These are phyloP conservation scores for Fusarium caatingaense DNA, from an alignment of 2,329 filamentous ascomycete genomes.

Conservation along the genomic window DNA sequence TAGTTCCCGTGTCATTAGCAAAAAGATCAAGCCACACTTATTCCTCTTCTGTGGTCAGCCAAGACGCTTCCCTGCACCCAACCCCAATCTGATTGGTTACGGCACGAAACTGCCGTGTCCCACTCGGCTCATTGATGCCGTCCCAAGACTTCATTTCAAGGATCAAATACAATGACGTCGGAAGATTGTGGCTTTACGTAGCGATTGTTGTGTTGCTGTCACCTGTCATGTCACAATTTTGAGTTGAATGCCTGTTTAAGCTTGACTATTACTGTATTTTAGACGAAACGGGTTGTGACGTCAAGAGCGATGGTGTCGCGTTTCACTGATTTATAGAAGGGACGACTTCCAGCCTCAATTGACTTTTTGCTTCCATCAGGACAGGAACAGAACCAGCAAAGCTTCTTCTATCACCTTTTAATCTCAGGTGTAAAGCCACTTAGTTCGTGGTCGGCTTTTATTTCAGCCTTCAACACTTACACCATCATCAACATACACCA, in stretches of 20 bases:
- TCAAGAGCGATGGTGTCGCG: conserved; percentile 10
- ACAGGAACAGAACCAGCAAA: conserved; percentile 13
- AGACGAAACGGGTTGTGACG: conserved; percentile 19
- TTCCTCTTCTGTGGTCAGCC: conserved; percentile 12
- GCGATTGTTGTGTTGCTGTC: not conserved
- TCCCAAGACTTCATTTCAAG: conserved; percentile 11
- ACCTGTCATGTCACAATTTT: not conserved
- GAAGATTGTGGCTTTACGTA: conserved; percentile 24
- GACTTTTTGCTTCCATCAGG: not conserved
- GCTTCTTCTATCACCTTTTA: not conserved
- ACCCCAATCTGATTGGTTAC: conserved; percentile 21
- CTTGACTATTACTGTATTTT: not conserved
- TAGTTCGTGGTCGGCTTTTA: not conserved
- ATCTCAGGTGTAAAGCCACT: not conserved
- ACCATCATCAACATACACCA: not conserved
- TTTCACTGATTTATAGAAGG: conserved; percentile 28
- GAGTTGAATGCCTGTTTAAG: not conserved
- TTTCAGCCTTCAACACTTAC: not conserved
- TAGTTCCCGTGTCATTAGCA: conserved; percentile 13
- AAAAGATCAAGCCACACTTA: conserved; percentile 29
- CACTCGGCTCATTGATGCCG: conserved; percentile 39
- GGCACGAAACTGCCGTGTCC: conserved; percentile 37
- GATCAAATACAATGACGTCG: conserved; percentile 31
- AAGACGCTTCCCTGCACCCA: conserved; percentile 18
- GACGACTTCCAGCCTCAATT: not conserved